A percentile compares a stretch with the other conserved stretches of the same genome.
phyloP scores from a whole-genome alignment of 179 eudicot genomes.

The Corrigiola litoralis region DNA sequence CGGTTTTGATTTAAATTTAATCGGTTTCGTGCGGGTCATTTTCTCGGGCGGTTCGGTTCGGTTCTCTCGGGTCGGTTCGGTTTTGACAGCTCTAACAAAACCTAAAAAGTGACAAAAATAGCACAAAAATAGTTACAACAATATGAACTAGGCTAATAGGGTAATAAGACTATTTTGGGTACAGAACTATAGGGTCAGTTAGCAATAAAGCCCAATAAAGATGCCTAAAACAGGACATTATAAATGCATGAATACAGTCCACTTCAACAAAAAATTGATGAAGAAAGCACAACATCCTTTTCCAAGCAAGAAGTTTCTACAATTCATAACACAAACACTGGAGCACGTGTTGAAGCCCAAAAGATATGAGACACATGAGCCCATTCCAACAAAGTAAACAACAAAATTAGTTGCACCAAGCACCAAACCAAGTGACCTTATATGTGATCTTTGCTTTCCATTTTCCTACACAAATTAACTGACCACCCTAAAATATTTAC shows the following conservation, averaged over 20 bases:
- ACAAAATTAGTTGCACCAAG: constrained; percentile 13
- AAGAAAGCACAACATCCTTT: constrained; percentile 12
- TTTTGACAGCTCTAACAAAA: no score
- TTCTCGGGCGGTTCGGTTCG: no score
- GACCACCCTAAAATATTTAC: neutral
- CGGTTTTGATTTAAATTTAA: no score
- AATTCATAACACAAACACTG: neutral
- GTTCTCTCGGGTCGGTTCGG: no score
- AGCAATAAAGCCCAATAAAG: no score
- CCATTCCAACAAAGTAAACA: constrained; percentile 24
- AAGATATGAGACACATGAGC: neutral
- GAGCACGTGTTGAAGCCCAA: constrained; percentile 7
- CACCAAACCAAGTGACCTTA: neutral
- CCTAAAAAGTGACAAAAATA: no score
- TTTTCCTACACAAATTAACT: neutral
- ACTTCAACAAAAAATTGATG: constrained; percentile 1
- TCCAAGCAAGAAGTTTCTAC: neutral
- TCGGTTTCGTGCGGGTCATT: no score
- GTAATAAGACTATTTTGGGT: no score
- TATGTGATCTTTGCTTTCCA: neutral
- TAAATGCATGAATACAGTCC: neutral
- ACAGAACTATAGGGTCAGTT: no score
- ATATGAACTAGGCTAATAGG: no score
- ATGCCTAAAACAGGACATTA: neutral
- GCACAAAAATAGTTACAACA: no score